Evolutionary conservation across 228 moss, liverwort and hornwort species (phyloP).

Genomic region (Sphagnum fallax): DNA sequence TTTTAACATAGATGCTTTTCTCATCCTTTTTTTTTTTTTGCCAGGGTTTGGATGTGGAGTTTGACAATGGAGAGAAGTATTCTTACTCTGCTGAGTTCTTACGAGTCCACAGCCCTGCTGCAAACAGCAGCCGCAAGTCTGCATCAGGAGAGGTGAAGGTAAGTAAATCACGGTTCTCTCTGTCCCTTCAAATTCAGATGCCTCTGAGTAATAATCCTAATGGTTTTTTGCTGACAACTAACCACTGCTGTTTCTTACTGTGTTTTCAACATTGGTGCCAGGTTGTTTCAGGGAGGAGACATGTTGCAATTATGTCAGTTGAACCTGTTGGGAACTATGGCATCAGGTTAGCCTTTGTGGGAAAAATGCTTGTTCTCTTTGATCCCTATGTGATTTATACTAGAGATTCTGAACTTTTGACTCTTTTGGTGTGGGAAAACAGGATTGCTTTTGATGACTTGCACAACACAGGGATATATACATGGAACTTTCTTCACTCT

Average conservation of each 20-base stretch:
- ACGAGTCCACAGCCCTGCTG: slow-evolving; percentile 54
- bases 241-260: neutral
- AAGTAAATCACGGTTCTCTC: neutral
- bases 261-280: slow-evolving; percentile 9
- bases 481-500: slow-evolving; percentile 49
- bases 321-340: slow-evolving; percentile 63
- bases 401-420: neutral
- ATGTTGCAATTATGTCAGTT: slow-evolving; percentile 48
- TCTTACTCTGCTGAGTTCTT: slow-evolving; percentile 53
- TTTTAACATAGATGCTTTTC: neutral
- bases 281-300: slow-evolving; percentile 52
- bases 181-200: neutral
- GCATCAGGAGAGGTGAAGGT: slow-evolving; percentile 34
- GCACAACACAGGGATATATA: slow-evolving; percentile 68
- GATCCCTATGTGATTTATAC: neutral
- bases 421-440: neutral
- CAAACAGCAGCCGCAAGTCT: slow-evolving; percentile 37
- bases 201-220: neutral
- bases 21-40: neutral
- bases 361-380: neutral
- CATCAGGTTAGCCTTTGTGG: slow-evolving; percentile 27
- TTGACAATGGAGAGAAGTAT: slow-evolving; percentile 27
- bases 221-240: neutral
- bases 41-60: slow-evolving; percentile 57
- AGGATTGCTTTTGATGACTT: slow-evolving; percentile 61